A percentile compares a stretch with the other conserved stretches of the same genome.
Evolutionary conservation across 371 early-diverging fungal species (phyloP).

Genomic region (Mucor indicus): DNA sequence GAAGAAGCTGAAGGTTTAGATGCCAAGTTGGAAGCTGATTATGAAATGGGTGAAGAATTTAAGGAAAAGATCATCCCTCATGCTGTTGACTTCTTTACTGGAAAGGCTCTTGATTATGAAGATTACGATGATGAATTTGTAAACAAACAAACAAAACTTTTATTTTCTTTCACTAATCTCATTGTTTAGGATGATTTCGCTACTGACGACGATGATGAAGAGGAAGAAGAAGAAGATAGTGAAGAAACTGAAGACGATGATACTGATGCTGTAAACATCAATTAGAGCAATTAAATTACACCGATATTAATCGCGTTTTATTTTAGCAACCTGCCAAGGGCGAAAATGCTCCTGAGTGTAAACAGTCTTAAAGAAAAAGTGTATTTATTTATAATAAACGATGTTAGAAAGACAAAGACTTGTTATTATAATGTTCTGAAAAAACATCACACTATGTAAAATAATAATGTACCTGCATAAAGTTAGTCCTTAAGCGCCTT

Average conservation of each 20-base stretch:
- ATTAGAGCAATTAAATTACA: too few relatives aligned
- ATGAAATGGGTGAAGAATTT: conserved; percentile 91
- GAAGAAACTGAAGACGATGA: conserved; percentile 54
- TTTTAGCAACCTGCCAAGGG: conserved; percentile 39
- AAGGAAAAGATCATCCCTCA: conserved; percentile 94
- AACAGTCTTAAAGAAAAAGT: conserved; percentile 62
- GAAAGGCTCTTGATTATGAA: conserved; percentile 87
- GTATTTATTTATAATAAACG: too few relatives aligned
- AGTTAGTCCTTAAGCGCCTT: too few relatives aligned
- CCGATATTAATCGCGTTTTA: too few relatives aligned
- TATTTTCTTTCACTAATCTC: too few relatives aligned
- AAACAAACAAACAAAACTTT: conserved; percentile 55
- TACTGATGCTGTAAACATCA: conserved; percentile 60
- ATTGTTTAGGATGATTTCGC: conserved; percentile 57
- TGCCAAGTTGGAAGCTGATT: conserved; percentile 86
- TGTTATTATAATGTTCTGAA: too few relatives aligned
- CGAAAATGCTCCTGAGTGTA: conserved; percentile 66
- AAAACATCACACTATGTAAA: too few relatives aligned
- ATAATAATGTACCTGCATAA: too few relatives aligned
- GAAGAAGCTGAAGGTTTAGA: conserved; percentile 77
- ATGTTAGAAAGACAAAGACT: too few relatives aligned
- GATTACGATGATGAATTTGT: conserved; percentile 70
- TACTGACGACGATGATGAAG: conserved; percentile 62
- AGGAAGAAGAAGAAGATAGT: conserved; percentile 48
- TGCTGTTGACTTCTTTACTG: conserved; percentile 98